Evolutionary conservation across 495 filamentous ascomycete species (phyloP), one percentile per base, ranked within the genome.

Genomic region (Podospora pseudoanserina): DNA sequence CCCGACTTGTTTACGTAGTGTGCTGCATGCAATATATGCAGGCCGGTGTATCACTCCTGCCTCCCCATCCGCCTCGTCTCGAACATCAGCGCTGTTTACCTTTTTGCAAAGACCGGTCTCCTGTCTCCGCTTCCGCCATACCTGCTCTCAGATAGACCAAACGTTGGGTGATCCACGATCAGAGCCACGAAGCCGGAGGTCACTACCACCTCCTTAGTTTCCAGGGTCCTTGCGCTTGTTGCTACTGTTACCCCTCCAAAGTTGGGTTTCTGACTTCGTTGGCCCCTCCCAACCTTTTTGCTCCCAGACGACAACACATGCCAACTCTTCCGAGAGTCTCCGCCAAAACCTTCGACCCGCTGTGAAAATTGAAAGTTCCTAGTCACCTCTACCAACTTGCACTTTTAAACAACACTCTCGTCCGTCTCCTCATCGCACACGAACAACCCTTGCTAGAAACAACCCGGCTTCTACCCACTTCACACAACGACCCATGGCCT

Each of bases 401-500:
- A 20, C 23, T 20, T 19, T 58, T 6, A 58, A 58, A n/a, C 6
- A 23, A 23, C 23, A 23, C 23, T 2, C 6, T 58, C 56, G 23
- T 23, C 6, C 13, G 39, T 16, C 15, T 49, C 2, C 13, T 49
- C 39, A 49, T 13, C 39, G 39, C 39, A 49, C 39, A 49, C 1
- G 7, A 49, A 49, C 39, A 11, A 2, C 39, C 15, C 13, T 49
- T 49, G 39, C 39, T 13, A 49, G 39, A 49, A 49, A 49, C 39
- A 49, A 7, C 4, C 7, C 39, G 1, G 9, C 39, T 18, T 49
- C 7, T 49, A 49, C 64, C 39, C 19, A 62, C 39, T 13, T 23
- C 44, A 44, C 53, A 9, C 16, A 55, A 56, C 30, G 20, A 68
- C 4, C 65, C 71, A 97, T 96, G 92, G 81, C 90, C 62, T 87